Base-by-base conservation (phyloP, 2,329 filamentous ascomycete genomes). In the Reticulascus tulasneorum region DNA sequence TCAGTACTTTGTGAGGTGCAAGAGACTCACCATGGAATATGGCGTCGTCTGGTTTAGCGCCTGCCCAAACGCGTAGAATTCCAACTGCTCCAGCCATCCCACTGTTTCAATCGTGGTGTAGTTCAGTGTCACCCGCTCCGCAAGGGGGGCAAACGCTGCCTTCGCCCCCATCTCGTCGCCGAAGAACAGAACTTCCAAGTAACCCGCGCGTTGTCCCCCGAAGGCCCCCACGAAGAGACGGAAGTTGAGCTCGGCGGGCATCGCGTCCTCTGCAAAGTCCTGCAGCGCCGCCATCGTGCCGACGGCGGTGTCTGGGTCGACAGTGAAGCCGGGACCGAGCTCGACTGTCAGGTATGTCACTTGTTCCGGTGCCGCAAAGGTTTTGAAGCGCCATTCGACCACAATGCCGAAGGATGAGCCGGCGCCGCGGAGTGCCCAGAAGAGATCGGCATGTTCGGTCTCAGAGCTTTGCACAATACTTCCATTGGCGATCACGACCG, bases 341-440 rank as follows among this genome's bases (percentile, higher is more conserved):
- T 34, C 27, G 7, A 42, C 19, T 2, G 5, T 30, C 45, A 53
- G 59, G 15, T 42, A 38, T 1, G 56, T 58, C n/a, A 59, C 47
- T 24, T 47, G 38, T 6, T 51, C 32, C 3, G 64, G 63, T 0
- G 56, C 61, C 6, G 51, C 42, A 28, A 63, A 64, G 3, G 64
- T 67, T 35, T 59, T 51, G 47, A 67, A 59, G 38, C 55, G 51
- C 46, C 65, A 64, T 22, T 54, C 54, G 6, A 55, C 50, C 10
- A 65, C 60, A 36, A 69, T 55, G 15, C 62, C 65, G 37, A 67
- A 66, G 9, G 60, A 65, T 10, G 60, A 59, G 4, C 62, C 65
- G 1, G 63, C 62, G 12, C 65, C 65, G 8, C 60, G 59, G 10
- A 69, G 37, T 8, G 63, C 65, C 63, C 64, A 69, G 51, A 64